Percentiles rank a stretch among this genome's conserved stretches.
Conservation (phyloP, 148 eudicot species). For the Cornus suecica region DNA sequence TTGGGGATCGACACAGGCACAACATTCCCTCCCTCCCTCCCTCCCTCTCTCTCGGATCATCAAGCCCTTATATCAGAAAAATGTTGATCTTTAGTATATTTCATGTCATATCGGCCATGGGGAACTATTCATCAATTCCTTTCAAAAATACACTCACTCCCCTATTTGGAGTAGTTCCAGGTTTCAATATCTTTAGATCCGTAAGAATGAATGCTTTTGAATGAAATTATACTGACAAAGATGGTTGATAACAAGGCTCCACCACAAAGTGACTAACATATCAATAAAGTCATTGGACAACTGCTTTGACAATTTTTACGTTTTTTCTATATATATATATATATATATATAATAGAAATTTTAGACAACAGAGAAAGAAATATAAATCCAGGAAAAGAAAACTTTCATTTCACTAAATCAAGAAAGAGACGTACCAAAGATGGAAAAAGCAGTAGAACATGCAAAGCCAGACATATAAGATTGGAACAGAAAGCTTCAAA, state of each 20-base stretch:
- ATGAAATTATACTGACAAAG: not conserved
- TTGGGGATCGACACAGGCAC: no score
- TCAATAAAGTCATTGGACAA: not conserved
- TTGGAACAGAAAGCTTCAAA: constrained; percentile 95
- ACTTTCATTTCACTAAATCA: not conserved
- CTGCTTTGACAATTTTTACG: not conserved
- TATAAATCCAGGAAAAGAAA: not conserved
- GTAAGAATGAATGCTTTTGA: no score
- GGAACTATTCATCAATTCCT: no score
- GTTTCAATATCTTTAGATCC: not conserved
- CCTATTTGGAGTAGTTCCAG: not conserved
- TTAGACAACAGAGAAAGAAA: not conserved
- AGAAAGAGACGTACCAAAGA: constrained; percentile 66
- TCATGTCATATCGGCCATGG: no score
- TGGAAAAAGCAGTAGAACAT: constrained; percentile 98
- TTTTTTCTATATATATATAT: not conserved
- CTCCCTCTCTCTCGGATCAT: no score
- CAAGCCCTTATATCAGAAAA: no score
- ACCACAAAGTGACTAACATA: not conserved
- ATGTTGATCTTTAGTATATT: no score
- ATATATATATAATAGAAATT: not conserved
- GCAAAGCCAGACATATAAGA: constrained; percentile 96
- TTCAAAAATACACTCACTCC: not conserved
- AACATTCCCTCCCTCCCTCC: no score
- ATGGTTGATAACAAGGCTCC: not conserved